Percentiles rank a stretch among this genome's conserved stretches.
These are phyloP conservation scores for Dactylellina leptospora DNA, from an alignment of 2,329 filamentous ascomycete genomes.

Conservation along the genomic window DNA sequence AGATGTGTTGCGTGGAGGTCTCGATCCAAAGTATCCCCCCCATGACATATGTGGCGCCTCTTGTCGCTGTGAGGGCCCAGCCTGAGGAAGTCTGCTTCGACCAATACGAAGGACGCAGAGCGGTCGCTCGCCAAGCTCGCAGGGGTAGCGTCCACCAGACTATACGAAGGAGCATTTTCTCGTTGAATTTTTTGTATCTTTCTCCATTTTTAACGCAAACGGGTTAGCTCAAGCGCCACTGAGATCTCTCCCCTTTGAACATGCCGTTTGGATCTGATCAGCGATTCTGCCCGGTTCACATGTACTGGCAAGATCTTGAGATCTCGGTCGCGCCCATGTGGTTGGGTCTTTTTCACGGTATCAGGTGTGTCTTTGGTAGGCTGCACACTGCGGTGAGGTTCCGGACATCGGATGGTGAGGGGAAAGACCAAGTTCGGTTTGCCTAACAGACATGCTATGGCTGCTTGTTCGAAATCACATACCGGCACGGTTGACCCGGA, in stretches of 20 bases:
- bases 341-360: too few relatives aligned
- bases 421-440: constrained; percentile 30
- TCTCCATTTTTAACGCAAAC: constrained; percentile 15
- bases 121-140: too few relatives aligned
- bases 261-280: constrained; percentile 21
- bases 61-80: constrained; percentile 12
- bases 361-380: too few relatives aligned
- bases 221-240: constrained; percentile 39
- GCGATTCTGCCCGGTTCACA: background rate
- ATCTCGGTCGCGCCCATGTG: too few relatives aligned
- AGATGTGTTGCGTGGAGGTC: constrained; percentile 51
- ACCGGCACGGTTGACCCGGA: constrained; percentile 41
- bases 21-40: constrained; percentile 11
- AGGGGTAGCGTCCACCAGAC: too few relatives aligned
- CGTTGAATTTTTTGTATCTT: constrained; percentile 20
- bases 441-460: constrained; percentile 21
- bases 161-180: too few relatives aligned
- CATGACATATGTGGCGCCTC: constrained; percentile 46
- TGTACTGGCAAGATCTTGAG: background rate
- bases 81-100: background rate
- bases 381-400: too few relatives aligned
- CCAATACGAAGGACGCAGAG: constrained; percentile 35
- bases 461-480: constrained; percentile 13
- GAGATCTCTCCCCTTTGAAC: constrained; percentile 37
- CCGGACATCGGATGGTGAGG: too few relatives aligned